Base-by-base conservation (phyloP, 2,329 filamentous ascomycete genomes). In the Trichoderma atroviride region DNA sequence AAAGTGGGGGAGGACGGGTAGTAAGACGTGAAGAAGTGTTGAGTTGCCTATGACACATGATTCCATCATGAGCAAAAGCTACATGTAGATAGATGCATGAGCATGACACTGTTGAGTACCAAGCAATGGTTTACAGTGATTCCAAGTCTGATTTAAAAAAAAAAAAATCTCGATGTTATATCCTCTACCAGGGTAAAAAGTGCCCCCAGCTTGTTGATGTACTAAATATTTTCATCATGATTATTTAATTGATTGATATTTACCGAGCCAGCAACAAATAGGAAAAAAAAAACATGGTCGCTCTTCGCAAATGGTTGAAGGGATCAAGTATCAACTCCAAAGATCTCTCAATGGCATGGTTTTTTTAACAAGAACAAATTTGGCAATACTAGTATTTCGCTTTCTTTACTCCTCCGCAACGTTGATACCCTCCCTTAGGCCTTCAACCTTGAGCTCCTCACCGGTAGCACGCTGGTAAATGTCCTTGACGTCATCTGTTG, bases 401-500 rank as follows among this genome's bases (percentile, higher is more conserved):
- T 73, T 80, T 80, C 33, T 35, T 78, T 88, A 88, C 79, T 92
- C 88, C 70, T 92, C 90, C 22, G 89, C 85, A 72, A 94, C 91
- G 79, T 89, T 89, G 76, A 92, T 86, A 55, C 91, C 92, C 77
- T 96, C 92, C 79, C 93, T 88, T 77, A 97, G 84, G 65, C 93
- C 93, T 82, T 97, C 92, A 65, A 97, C 93, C 77, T 93, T 91
- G 74, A 97, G 85, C 80, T 96, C 92, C 80, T 96, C 89, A 68
- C 94, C 93, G 71, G 91, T 89, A 74, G 91, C 91, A 76, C 96
- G 90, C 75, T 84, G 86, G 85, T 97, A 99, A 76, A 99, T 93
- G 79, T 98, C 93, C 83, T 91, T 91, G 78, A 99, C 94, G 81
- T 99, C 95, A 80, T 97, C 96, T 83, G 86, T 88, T 58, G 84